Conservation (phyloP, 2,329 filamentous ascomycete species). For the Cladosporium halotolerans region DNA sequence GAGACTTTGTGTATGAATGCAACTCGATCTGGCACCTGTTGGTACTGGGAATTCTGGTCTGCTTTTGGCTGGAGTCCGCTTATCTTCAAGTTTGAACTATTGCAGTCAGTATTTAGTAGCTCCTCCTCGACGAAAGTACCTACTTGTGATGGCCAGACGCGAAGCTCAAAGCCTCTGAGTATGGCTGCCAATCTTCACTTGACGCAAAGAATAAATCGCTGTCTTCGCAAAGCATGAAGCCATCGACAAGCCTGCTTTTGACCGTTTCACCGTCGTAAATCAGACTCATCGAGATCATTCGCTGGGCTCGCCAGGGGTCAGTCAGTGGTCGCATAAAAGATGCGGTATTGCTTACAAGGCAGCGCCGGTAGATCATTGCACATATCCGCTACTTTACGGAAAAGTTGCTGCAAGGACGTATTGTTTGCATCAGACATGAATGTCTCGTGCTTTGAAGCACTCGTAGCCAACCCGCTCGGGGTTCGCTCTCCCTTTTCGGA, state of each 20-base stretch:
- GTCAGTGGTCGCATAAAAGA: not conserved
- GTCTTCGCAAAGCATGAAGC: conserved; percentile 31
- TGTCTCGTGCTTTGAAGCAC: conserved; percentile 22
- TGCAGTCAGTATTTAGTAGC: conserved; percentile 9
- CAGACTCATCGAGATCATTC: conserved; percentile 40
- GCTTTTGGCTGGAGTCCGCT: not conserved
- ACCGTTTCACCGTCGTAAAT: conserved; percentile 39
- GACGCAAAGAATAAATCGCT: conserved; percentile 32
- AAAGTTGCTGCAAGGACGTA: conserved; percentile 37
- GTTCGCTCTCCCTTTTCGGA: not conserved
- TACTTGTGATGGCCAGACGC: conserved; percentile 37
- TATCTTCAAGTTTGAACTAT: conserved; percentile 18
- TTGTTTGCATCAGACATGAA: conserved; percentile 37
- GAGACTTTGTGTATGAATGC: not conserved
- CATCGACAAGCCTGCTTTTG: conserved; percentile 35
- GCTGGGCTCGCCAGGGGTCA: conserved; percentile 25
- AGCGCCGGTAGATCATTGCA: conserved; percentile 36
- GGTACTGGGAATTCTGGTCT: not conserved
- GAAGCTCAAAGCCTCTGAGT: conserved; percentile 30
- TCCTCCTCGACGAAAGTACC: not conserved
- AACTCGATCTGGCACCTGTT: not conserved
- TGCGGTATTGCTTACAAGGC: conserved; percentile 32
- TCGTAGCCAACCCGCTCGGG: not conserved
- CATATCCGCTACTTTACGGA: conserved; percentile 36
- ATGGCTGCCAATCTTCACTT: conserved; percentile 34